Base-by-base conservation (phyloP, 1,139 yeast species). In the Spathaspora sp. region DNA sequence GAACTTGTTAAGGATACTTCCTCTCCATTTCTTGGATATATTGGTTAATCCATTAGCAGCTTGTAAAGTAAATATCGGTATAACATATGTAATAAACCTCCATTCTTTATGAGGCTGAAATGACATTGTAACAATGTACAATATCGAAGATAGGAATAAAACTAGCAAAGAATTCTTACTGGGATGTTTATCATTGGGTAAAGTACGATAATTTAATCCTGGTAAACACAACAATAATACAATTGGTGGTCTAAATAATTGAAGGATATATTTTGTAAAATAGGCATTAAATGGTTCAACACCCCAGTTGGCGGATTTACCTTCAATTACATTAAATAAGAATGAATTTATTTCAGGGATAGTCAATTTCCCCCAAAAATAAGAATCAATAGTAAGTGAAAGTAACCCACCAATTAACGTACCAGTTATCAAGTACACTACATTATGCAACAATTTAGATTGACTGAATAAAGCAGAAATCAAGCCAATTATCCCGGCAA, bases 51-150 rank as follows among this genome's bases (percentile, higher is more conserved):
- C 89, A 44, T 78, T 72, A 4, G 95, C 85, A 2, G 89, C 91
- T 38, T 78, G 63, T 31, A 85, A 58, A 0, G 86, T 80, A 48
- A 89, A 63, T 0, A 86, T 70, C 2, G 98, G 97, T 9, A 85
- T 67, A 0, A 82, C 71, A 60, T 91, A 93, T 13, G 86, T 69
- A 44, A 93, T 81, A 56, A 91, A 93, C 55, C 98, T 78, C 96
- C 96, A 89, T 69, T 93, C 98, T 63, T 91, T 93, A 57, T 91
- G 98, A 1, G 95, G 93, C 61, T 87, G 95, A 46, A 85, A 63
- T 0, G 97, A 90, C 77, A 90, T 77, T 2, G 80, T 61, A 2
- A 71, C 55, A 26, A 89, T 74, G 60, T 71, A 91, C 9, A 80
- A 44, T 2, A 82, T 34, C 0, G 86, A 67, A 0, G 89, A 70